Percentiles rank a stretch among this genome's conserved stretches.
Conservation (phyloP, 345 rosid genomes). For the Theobroma cacao region DNA sequence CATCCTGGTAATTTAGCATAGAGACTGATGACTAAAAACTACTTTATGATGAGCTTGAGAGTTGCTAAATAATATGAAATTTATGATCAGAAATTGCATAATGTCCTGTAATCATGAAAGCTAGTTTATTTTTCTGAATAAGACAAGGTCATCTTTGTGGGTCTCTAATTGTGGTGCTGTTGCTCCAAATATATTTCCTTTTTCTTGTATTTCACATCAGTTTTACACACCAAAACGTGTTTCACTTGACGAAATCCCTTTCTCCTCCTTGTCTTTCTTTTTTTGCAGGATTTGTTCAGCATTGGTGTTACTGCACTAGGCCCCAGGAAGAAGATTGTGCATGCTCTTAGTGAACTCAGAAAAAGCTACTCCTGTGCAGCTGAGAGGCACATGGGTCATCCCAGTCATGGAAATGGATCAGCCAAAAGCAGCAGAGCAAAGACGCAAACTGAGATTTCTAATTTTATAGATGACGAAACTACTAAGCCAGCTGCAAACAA, state of each 20-base stretch:
- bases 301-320: conserved; percentile 89
- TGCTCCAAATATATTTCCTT: not conserved
- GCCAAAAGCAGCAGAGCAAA: conserved; percentile 27
- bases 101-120: not conserved
- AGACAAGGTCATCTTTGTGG: not conserved
- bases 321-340: conserved; percentile 85
- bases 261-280: conserved; percentile 1
- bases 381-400: conserved; percentile 24
- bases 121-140: not conserved
- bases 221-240: not conserved
- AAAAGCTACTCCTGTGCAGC: conserved; percentile 26
- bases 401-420: conserved; percentile 13
- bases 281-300: conserved; percentile 59
- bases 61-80: not conserved
- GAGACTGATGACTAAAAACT: not conserved
- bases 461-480: conserved; percentile 32
- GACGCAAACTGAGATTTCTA: conserved; percentile 35
- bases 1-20: not conserved
- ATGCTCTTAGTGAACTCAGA: conserved; percentile 62
- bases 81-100: not conserved
- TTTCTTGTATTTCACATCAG: not conserved
- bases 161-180: not conserved
- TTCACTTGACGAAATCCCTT: not conserved
- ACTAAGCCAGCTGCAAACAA: conserved; percentile 52
- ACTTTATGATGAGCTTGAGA: not conserved